A percentile compares a stretch with the other conserved stretches of the same genome.
Evolutionary conservation across 2,329 filamentous ascomycete genomes (phyloP).

Genomic region (Colletotrichum siamense): DNA sequence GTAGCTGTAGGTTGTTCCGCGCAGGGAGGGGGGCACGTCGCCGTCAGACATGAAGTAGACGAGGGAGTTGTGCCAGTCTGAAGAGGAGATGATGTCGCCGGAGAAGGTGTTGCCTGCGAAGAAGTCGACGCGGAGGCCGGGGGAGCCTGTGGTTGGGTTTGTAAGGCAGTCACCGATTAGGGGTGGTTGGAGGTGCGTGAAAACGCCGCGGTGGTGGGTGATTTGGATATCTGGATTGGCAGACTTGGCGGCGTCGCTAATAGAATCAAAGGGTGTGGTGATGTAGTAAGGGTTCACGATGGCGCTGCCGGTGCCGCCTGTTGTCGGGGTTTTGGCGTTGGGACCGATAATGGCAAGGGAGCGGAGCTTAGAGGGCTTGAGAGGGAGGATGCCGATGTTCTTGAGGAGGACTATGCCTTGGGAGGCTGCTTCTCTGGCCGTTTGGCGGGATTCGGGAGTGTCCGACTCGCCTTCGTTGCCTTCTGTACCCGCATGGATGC

Average conservation of each 20-base stretch:
- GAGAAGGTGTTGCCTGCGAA: conserved; percentile 16
- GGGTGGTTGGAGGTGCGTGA: conserved; percentile 18
- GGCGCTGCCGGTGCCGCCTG: conserved; percentile 28
- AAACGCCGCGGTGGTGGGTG: conserved; percentile 10
- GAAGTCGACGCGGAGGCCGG: conserved; percentile 23
- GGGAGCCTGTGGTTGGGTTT: not conserved
- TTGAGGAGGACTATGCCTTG: conserved; percentile 64
- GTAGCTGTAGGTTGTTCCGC: conserved; percentile 32
- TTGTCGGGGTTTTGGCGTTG: conserved; percentile 21
- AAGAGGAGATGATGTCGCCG: conserved; percentile 14
- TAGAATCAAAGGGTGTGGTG: conserved; percentile 16
- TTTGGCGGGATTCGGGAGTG: not conserved
- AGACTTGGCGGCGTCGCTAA: not conserved
- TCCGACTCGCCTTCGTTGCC: not conserved
- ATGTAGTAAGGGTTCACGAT: conserved; percentile 25
- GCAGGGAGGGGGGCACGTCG: conserved; percentile 17
- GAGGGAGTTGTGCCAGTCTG: conserved; percentile 22
- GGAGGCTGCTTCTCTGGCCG: not conserved
- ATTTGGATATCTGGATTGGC: conserved; percentile 11
- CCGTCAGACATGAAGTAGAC: conserved; percentile 27
- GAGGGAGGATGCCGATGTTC: conserved; percentile 64
- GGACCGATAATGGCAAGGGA: conserved; percentile 26
- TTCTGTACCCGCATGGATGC: not conserved
- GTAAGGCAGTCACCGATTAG: conserved; percentile 8
- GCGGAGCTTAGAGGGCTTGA: conserved; percentile 31